Conservation (phyloP, 2,329 filamentous ascomycete species). For the Microcyclosporella mali region DNA sequence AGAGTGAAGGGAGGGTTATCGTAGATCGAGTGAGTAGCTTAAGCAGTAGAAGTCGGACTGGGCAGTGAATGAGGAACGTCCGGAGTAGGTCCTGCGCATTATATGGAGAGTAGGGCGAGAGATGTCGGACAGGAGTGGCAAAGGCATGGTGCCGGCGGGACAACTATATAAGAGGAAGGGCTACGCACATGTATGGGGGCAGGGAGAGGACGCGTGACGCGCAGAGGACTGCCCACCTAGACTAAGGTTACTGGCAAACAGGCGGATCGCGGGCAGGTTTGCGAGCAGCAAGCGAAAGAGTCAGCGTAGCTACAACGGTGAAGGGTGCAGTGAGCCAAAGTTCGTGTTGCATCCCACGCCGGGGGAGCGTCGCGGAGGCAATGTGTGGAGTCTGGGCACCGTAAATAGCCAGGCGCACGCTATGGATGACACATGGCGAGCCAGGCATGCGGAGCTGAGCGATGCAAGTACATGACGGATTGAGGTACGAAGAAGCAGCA, state of each 20-base stretch:
- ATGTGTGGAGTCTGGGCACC: constrained; percentile 3
- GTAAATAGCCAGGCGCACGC: constrained; percentile 4
- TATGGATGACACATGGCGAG: constrained; percentile 8
- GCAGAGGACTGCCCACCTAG: too few relatives aligned
- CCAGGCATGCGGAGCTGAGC: neutral
- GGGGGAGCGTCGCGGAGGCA: neutral
- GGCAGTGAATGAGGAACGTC: constrained; percentile 9
- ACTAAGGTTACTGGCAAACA: too few relatives aligned
- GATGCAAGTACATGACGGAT: too few relatives aligned
- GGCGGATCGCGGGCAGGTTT: too few relatives aligned
- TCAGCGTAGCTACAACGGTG: neutral
- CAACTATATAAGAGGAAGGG: neutral
- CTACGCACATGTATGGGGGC: neutral
- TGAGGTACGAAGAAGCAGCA: too few relatives aligned
- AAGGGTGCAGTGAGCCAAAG: neutral
- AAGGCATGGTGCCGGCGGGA: neutral
- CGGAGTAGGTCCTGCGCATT: constrained; percentile 12
- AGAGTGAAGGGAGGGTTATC: constrained; percentile 8
- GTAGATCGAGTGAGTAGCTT: constrained; percentile 6
- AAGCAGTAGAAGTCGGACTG: constrained; percentile 7
- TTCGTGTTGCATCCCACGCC: constrained; percentile 1
- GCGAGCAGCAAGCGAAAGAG: too few relatives aligned
- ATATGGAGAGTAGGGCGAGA: constrained; percentile 8
- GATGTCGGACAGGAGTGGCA: neutral
- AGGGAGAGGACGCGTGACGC: neutral